These are phyloP conservation scores for Moringa oleifera DNA, from an alignment of 345 rosid species.

Conservation along the genomic window DNA sequence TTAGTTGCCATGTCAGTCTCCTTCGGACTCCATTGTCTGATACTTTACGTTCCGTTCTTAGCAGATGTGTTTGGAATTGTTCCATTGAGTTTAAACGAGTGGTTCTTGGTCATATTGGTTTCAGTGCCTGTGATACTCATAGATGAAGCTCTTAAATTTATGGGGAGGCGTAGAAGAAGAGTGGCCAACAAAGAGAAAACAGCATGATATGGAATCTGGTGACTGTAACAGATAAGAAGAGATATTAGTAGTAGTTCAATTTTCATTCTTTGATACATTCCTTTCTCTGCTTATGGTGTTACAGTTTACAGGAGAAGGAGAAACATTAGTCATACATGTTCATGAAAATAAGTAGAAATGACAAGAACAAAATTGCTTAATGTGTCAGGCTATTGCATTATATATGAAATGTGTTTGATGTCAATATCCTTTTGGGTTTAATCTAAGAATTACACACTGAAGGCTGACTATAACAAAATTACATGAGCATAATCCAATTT, in stretches of 20 bases:
- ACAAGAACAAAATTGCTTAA: no score
- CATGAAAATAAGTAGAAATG: background rate
- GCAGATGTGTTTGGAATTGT: constrained; percentile 71
- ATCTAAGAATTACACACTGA: no score
- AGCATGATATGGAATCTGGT: constrained; percentile 19
- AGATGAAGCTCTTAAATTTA: constrained; percentile 68
- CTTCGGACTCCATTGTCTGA: constrained; percentile 71
- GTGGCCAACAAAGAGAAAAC: constrained; percentile 37
- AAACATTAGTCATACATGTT: background rate
- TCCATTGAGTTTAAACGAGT: constrained; percentile 68
- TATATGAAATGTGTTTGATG: no score
- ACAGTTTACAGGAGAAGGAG: background rate
- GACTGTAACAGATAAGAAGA: background rate
- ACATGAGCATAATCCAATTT: no score
- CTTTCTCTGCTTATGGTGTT: background rate
- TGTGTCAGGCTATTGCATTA: background rate
- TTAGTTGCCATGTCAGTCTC: constrained; percentile 84
- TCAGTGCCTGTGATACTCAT: constrained; percentile 78
- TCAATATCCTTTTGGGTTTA: no score
- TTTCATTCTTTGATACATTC: background rate
- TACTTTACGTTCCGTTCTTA: constrained; percentile 81
- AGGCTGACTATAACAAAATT: no score
- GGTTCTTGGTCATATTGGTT: constrained; percentile 71
- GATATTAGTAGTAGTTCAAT: background rate
- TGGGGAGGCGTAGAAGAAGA: constrained; percentile 45